Evolutionary conservation across 1,284 basidiomycete genomes (phyloP).

Genomic region (Crocinoboletus sp.): DNA sequence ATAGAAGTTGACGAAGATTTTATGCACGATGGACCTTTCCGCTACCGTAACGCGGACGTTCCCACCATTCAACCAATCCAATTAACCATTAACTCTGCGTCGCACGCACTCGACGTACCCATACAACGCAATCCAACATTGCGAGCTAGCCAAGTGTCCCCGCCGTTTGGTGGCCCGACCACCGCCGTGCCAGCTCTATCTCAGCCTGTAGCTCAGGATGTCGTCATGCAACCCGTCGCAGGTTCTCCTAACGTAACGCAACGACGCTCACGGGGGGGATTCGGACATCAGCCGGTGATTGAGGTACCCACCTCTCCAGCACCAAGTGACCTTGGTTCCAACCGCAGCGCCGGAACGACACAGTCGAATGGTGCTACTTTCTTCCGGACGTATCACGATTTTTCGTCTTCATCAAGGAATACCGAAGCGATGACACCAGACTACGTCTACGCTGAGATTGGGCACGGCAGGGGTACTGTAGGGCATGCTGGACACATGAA

Average conservation of each 20-base stretch:
- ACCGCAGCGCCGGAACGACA: constrained; percentile 48
- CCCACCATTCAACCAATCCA: constrained; percentile 27
- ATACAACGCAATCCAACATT: constrained; percentile 31
- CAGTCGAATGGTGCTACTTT: constrained; percentile 55
- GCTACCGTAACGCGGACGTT: constrained; percentile 19
- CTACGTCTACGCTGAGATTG: constrained; percentile 69
- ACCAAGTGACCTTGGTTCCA: constrained; percentile 53
- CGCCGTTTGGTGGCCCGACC: constrained; percentile 5
- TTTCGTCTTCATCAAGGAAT: constrained; percentile 37
- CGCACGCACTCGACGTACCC: constrained; percentile 25
- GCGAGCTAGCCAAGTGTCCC: constrained; percentile 20
- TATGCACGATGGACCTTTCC: constrained; percentile 29
- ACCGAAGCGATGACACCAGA: constrained; percentile 67
- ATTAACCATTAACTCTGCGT: constrained; percentile 20
- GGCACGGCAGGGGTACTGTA: constrained; percentile 58
- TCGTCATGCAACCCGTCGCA: constrained; percentile 13
- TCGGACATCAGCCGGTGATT: constrained; percentile 59
- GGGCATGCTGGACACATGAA: constrained; percentile 21
- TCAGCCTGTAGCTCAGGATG: constrained; percentile 13
- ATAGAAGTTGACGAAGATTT: constrained; percentile 39
- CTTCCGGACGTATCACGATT: constrained; percentile 56
- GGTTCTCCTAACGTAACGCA: constrained; percentile 24
- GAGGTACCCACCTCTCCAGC: constrained; percentile 57
- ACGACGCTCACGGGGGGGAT: constrained; percentile 35
- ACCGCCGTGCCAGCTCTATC: constrained; percentile 4